Evolutionary conservation across 2,329 filamentous ascomycete species (phyloP).

Genomic region (Hypoxylon sp.): DNA sequence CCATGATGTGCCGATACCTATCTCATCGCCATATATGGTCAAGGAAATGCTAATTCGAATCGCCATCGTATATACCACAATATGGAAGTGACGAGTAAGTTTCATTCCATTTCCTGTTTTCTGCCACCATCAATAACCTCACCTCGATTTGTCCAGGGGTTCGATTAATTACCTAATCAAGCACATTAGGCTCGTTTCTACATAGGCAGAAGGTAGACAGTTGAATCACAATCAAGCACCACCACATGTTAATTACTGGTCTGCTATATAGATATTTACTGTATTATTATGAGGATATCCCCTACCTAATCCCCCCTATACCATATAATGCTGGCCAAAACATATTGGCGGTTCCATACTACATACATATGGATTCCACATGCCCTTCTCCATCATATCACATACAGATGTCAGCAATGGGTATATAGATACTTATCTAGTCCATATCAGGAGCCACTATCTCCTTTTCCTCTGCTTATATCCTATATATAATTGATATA

Average conservation of each 20-base stretch:
- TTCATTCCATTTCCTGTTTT: too few species aligned
- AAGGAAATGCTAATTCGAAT: too few species aligned
- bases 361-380: neutral
- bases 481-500: neutral
- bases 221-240: neutral
- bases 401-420: neutral
- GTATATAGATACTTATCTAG: slow-evolving; percentile 8
- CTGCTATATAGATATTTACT: slow-evolving; percentile 3
- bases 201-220: neutral
- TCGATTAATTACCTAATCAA: neutral
- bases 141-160: neutral
- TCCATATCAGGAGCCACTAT: neutral
- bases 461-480: neutral
- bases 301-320: neutral
- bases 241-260: neutral
- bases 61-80: too few species aligned
- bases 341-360: neutral
- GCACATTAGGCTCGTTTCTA: neutral
- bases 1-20: too few species aligned
- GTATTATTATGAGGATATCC: neutral
- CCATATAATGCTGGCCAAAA: slow-evolving; percentile 4
- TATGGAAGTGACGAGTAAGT: too few species aligned
- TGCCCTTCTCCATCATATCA: slow-evolving; percentile 1
- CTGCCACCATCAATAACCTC: neutral
- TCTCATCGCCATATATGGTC: too few species aligned